Percentiles rank a stretch among this genome's conserved stretches.
Evolutionary conservation across 1,284 basidiomycete genomes (phyloP).

Genomic region (Ganoderma lucidum): DNA sequence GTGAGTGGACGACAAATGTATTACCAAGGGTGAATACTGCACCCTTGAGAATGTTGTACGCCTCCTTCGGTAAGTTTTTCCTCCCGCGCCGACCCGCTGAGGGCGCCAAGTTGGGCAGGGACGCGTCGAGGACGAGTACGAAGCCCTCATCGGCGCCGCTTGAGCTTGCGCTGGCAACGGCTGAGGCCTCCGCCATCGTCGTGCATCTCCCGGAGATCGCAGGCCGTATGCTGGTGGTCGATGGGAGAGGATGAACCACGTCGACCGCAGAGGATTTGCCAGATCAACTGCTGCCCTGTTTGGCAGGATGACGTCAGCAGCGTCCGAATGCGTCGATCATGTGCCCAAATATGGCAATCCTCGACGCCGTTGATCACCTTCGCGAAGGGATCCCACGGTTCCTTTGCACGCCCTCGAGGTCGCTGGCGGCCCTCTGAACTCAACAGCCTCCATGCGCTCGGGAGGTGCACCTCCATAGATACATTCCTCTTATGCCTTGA

Average conservation of each 20-base stretch:
- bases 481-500: not conserved
- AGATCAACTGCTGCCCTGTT: not conserved
- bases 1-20: not conserved
- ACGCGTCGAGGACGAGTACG: not conserved
- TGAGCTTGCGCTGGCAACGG: not conserved
- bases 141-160: not conserved
- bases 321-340: not conserved
- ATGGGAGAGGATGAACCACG: slow-evolving; percentile 7
- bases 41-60: not conserved
- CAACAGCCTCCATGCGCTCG: not conserved
- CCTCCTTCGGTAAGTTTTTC: slow-evolving; percentile 1
- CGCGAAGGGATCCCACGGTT: not conserved
- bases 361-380: not conserved
- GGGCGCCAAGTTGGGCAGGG: not conserved
- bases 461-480: not conserved
- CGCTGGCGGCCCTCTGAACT: not conserved
- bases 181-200: not conserved
- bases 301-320: not conserved
- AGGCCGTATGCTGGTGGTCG: not conserved
- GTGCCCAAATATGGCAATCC: not conserved
- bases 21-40: not conserved
- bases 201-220: not conserved
- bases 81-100: not conserved
- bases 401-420: too few species aligned
- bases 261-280: not conserved